phyloP scores from a whole-genome alignment of 768 basidiomycete species.

The Suillus clintonianus region DNA sequence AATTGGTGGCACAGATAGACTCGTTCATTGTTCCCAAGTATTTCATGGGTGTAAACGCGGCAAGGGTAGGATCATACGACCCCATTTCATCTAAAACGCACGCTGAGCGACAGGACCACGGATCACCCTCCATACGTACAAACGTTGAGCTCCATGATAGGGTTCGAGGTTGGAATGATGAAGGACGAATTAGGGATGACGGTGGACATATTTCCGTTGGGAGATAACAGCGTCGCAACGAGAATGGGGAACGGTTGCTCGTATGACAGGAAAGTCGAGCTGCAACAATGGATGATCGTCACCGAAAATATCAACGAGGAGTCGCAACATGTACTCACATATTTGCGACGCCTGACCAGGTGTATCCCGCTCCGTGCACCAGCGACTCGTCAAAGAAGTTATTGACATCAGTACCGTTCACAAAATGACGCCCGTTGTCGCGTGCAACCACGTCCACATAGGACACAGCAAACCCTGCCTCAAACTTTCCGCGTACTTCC shows the following conservation, averaged over 20 bases:
- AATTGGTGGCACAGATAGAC: constrained; percentile 16
- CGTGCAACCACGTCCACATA: constrained; percentile 12
- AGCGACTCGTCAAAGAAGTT: constrained; percentile 17
- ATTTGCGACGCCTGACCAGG: constrained; percentile 25
- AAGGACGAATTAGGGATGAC: constrained; percentile 11
- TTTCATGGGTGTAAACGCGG: constrained; percentile 39
- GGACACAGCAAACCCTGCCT: constrained; percentile 11
- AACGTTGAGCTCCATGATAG: constrained; percentile 29
- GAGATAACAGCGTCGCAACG: constrained; percentile 22
- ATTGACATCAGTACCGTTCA: constrained; percentile 17
- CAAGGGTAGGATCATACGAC: constrained; percentile 33
- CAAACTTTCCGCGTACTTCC: constrained; percentile 19
- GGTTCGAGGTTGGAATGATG: constrained; percentile 21
- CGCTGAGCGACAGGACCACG: background rate
- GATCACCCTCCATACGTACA: background rate
- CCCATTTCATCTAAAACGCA: constrained; percentile 21
- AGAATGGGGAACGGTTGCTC: constrained; percentile 38
- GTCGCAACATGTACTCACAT: constrained; percentile 15
- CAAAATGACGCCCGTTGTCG: constrained; percentile 15
- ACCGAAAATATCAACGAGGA: background rate
- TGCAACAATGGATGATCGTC: constrained; percentile 8
- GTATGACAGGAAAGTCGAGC: constrained; percentile 28
- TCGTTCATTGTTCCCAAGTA: constrained; percentile 22
- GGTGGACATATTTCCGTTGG: constrained; percentile 17
- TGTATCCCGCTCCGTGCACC: constrained; percentile 25